Evolutionary conservation across 129 eudicot genomes (phyloP), one percentile per base, ranked within the genome.

Genomic region (Rutidosis leptorrhynchoides): DNA sequence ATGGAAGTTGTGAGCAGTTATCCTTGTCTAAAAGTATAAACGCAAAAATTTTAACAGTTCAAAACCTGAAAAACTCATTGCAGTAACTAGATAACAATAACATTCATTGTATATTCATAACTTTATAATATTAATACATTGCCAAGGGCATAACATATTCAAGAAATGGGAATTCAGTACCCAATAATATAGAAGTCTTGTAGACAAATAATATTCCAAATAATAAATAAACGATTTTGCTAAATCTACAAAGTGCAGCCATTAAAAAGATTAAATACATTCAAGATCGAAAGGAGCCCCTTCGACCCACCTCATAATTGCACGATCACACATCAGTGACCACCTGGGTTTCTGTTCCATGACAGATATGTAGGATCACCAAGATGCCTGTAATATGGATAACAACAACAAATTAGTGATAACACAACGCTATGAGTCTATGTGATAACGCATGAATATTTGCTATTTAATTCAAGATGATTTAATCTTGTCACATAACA

Each of bases 351-450:
- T 73, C 87, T 79, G 81, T 93, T 88, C 98, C 98, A 93, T 23
- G 98, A 89, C 69, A 93, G 65, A 76, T 88, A 86, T 16, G 87
- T 75, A 17, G 96, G 98, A 77, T 93, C 98, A 49, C 98, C 98
- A 58, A 88, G 95, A 77, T 82, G 85, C 87, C 95, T 90, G 82
- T 56, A 57, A 67, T 46, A n/a, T 28, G 9, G 49, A 48, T 28
- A 24, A 40, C 22, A 49, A 56, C 23, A 49, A 54, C 66, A 7
- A 14, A 55, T 23, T 48, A 25, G 32, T 75, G 33, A 3, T 9
- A n/a, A 49, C 19, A 26, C 6, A 67, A 16, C 51, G 46, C 60
- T 23, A 49, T 61, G 69, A 61, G 37, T 73, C 54, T 9, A 40
- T 15, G 56, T 61, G 37, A 45, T 25, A 24, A 6, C 19, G 19